Evolutionary conservation across 2,329 filamentous ascomycete species (phyloP), one percentile per base, ranked within the genome.

Genomic region (Fonsecaea multimorphosa): DNA sequence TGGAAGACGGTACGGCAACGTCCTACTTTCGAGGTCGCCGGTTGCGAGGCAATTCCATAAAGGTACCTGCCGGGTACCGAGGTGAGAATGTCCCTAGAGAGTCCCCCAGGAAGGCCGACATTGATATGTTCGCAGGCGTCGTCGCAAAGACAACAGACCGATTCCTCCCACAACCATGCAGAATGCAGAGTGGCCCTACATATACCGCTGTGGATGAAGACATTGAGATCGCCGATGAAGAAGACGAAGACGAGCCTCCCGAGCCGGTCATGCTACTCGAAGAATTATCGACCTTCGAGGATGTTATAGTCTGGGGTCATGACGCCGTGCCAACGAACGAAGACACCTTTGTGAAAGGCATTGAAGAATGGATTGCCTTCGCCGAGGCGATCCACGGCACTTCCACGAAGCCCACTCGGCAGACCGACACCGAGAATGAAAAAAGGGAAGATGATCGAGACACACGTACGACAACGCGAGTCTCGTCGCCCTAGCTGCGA

Each of bases 271-370:
- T 82, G 22, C 51, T 84, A 1, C 77, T 94, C 71, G 84, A 90
- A 58, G 81, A 86, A 51, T 82, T 88, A 22, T 88, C 87, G 1
- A 83, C 83, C 16, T 97, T 97, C 74, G 87, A 92, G 6, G 83
- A 90, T 61, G 76, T 97, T 58, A 79, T 92, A 2, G 84, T 97
- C n/a, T 98, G 93, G 93, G 89, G 86, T 0, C 93, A 97, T 76
- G 93, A 95, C 71, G 77, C 80, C 0, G 72, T 86, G 57, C 87
- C 87, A 5, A 87, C 89, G 66, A 82, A 83, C 0, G 82, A 82
- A 31, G 92, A 97, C 77, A 81, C 85, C 1, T 95, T 92, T 75
- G 81, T 91, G 3, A 89, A 90, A 75, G 87, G 89, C 0, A 80
- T 96, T 51, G 85, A 89, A 70, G 93, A 97, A 77, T 97, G 93